Evolutionary conservation across 371 early-diverging fungal genomes (phyloP), one percentile per base, ranked within the genome.

Genomic region (Chytridiales sp.): DNA sequence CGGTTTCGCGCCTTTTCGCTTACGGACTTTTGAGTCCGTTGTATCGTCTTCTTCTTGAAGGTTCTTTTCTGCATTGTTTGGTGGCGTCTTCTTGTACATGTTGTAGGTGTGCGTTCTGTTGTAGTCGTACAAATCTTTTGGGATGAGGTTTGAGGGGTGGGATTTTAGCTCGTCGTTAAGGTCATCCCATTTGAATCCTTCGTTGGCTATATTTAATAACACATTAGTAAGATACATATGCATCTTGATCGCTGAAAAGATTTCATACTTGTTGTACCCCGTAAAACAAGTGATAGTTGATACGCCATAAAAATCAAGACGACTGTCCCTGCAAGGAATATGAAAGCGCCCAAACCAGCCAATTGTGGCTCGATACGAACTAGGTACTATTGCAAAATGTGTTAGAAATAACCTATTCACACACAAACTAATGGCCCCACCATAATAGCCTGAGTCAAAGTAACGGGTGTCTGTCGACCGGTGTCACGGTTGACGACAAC

Each of bases 161-260:
- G 53, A 19, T 31, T 66, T 49, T 9, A 75, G 58, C 29, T 75
- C 76, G 39, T 63, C 62, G 1, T 50, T 61, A 22, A 78, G 31
- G 49, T 78, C 78, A 15, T 73, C 74, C 78, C 78, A 78, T 57
- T 78, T 78, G 66, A 78, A 78, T 2, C 48, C 24, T 53, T 78
- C 78, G 50, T 78, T 78, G 31, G 78, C 77, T 74, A 52, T 15
- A 22, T 4, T 19, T 53, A n/a, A 55, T 40, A 47, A 31, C 5
- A 40, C 44, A 19, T 3, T 49, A 15, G 29, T 22, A 21, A 8
- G 22, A 30, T 21, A 56, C 3, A 19, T 19, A 6, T 11, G 47
- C 1, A 21, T 3, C 44, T 24, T 22, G n/a, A 58, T 36, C 9
- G 13, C 27, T 11, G 15, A 60, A 53, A 8, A 19, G 19, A 11